These are phyloP conservation scores for Colletotrichum shisoi DNA, from an alignment of 2,329 filamentous ascomycete species.

Conservation along the genomic window DNA sequence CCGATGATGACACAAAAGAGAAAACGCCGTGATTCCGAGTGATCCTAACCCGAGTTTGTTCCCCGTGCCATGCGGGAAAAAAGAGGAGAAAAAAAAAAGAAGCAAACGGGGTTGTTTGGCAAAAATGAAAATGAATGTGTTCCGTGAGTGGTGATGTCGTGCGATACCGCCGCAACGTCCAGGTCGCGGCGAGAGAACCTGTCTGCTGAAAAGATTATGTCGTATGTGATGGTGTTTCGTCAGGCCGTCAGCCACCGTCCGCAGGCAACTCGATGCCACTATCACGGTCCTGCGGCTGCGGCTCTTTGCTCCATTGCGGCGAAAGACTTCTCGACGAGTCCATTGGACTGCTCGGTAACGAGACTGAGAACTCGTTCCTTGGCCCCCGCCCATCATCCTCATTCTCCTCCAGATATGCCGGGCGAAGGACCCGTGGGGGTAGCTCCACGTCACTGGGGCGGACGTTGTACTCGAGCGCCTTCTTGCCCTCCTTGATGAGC, in stretches of 20 bases:
- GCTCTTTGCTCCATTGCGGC: constrained; percentile 36
- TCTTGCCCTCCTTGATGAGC: constrained; percentile 86
- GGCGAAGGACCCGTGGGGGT: constrained; percentile 78
- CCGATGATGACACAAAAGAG: constrained; percentile 14
- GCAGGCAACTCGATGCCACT: constrained; percentile 60
- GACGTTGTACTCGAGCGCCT: constrained; percentile 84
- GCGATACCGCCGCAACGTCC: constrained; percentile 37
- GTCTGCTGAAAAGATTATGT: constrained; percentile 30
- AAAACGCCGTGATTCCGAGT: constrained; percentile 38
- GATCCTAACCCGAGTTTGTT: constrained; percentile 19
- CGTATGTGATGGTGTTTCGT: not conserved
- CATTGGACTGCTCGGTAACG: constrained; percentile 30
- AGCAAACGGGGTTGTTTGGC: not conserved
- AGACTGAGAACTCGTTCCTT: constrained; percentile 40
- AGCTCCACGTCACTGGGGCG: constrained; percentile 80
- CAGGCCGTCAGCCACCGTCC: constrained; percentile 48
- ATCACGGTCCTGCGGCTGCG: constrained; percentile 53
- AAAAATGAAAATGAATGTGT: constrained; percentile 14
- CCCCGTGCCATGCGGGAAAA: constrained; percentile 25
- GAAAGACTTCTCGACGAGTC: constrained; percentile 29
- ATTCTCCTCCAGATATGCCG: constrained; percentile 68
- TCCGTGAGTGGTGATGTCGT: constrained; percentile 41
- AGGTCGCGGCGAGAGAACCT: constrained; percentile 34
- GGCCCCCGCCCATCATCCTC: constrained; percentile 45
- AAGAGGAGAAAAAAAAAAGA: not conserved